Evolutionary conservation across 2,329 filamentous ascomycete species (phyloP).

Genomic region (Epichloe gansuensis): DNA sequence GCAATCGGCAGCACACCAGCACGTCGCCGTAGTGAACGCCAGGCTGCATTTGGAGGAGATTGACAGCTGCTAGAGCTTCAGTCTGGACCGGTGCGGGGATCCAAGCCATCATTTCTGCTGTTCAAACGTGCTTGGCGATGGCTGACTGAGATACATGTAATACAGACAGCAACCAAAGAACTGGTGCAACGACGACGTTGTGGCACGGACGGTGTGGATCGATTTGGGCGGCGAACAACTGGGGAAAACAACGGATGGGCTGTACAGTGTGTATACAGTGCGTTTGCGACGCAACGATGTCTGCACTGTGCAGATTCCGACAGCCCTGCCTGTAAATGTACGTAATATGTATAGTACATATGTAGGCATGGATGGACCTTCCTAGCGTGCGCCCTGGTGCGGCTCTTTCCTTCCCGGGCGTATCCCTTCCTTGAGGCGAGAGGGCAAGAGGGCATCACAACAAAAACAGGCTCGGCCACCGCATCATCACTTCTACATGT

Average conservation of each 20-base stretch:
- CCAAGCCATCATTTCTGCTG: neutral
- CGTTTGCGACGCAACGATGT: neutral
- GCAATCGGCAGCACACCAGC: neutral
- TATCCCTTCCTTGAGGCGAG: neutral
- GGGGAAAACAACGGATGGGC: neutral
- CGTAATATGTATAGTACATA: no score
- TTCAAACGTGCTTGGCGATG: neutral
- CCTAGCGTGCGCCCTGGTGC: neutral
- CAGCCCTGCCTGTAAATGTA: no score
- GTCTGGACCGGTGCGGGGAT: neutral
- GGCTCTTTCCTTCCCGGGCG: neutral
- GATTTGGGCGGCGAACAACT: neutral
- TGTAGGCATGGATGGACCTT: neutral
- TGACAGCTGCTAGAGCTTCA: neutral
- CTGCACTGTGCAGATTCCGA: neutral
- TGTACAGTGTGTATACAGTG: neutral
- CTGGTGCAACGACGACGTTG: neutral
- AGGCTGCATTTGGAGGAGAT: neutral
- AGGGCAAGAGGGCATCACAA: neutral
- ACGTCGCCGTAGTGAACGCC: neutral
- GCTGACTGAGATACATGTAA: neutral
- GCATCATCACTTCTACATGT: neutral
- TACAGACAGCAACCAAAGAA: neutral
- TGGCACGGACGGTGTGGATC: neutral
- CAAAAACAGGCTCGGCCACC: neutral